A percentile compares a stretch with the other conserved stretches of the same genome.
Conservation (phyloP, 306 rosid genomes). For the Albizia julibrissin region DNA sequence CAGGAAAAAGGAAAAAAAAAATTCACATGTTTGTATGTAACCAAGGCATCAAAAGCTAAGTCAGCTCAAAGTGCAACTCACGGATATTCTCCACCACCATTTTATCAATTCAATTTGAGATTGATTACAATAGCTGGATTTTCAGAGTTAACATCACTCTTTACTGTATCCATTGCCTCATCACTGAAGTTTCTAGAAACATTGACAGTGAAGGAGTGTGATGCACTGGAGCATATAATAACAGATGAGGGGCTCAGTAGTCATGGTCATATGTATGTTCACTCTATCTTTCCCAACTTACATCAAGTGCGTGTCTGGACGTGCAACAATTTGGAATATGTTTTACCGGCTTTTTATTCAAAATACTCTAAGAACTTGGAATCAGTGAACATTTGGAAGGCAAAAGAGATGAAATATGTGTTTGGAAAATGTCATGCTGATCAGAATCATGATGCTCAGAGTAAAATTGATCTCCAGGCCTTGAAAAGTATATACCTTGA, state of each 20-base stretch:
- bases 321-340: too few relatives aligned
- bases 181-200: background rate
- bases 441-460: background rate
- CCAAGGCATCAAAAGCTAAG: background rate
- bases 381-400: background rate
- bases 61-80: background rate
- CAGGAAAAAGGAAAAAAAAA: background rate
- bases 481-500: background rate
- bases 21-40: background rate
- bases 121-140: too few relatives aligned
- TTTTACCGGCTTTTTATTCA: too few relatives aligned
- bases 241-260: background rate
- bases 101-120: background rate
- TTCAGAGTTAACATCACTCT: background rate
- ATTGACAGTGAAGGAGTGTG: background rate
- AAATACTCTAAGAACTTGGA: background rate
- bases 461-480: background rate
- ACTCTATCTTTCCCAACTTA: background rate
- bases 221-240: background rate
- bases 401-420: constrained; percentile 8
- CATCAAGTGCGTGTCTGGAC: background rate
- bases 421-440: background rate
- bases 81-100: background rate
- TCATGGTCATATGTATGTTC: background rate
- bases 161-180: background rate